Evolutionary conservation across 345 rosid species (phyloP), one percentile per base, ranked within the genome.

Genomic region (Brassica cretica): DNA sequence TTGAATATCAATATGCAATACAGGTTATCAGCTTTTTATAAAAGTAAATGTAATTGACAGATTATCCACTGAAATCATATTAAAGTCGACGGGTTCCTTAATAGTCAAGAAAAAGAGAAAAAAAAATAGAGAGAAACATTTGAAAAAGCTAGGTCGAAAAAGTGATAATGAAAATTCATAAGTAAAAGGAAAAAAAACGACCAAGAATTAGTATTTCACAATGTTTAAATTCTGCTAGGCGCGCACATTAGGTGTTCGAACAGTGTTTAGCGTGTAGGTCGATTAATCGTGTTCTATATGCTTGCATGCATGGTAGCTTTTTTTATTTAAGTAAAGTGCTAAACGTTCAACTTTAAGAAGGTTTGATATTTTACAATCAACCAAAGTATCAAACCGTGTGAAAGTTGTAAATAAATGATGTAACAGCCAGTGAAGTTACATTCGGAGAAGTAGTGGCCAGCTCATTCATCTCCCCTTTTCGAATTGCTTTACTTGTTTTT

Each of bases 401-500:
- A 62, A 79, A 79, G 82, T 79, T 4, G 71, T 74, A 68, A 68
- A 62, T 67, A 62, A 68, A 37, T 74, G 78, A 79, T 79, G 78
- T 79, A 79, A 79, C 82, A 68, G 70, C n/a, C 66, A 62, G 69
- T 78, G 77, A 78, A 78, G 82, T 78, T 78, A 78, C 81, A 66
- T 66, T 78, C 64, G 39, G 12, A 39, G 75, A 25, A 12, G 64
- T 79, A 49, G 82, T 79, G 78, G 71, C 82, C 82, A 79, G 75
- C 78, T 79, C 82, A 79, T 79, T 79, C 44, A 21, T 63, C 66
- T 68, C 29, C 49, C 46, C 21, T 73, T 76, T 71, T 72, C 32
- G 5, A n/a, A 4, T 37, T 51, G 24, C 78, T 79, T 79, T 78
- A 59, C 62, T 51, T 73, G 6, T 32, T 66, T 75, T 73, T 67